These are phyloP conservation scores for Ganoderma leucocontextum DNA, from an alignment of 1,284 basidiomycete species.

Conservation along the genomic window DNA sequence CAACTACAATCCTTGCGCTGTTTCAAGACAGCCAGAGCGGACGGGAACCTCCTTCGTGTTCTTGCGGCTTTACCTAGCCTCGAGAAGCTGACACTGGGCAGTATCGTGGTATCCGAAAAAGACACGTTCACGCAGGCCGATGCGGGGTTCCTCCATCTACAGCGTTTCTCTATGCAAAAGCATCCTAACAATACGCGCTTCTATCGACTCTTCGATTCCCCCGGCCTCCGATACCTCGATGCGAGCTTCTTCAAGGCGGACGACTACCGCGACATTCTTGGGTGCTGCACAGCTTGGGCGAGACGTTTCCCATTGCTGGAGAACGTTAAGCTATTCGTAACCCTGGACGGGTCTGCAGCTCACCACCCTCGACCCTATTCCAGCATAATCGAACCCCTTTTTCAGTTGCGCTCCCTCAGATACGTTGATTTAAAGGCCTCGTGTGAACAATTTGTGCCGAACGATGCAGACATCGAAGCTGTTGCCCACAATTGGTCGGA, in stretches of 20 bases:
- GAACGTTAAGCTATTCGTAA: background rate
- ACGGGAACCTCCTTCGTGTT: background rate
- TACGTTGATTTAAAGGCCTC: background rate
- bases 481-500: background rate
- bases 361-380: background rate
- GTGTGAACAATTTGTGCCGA: background rate
- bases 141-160: background rate
- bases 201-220: background rate
- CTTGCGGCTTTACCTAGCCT: background rate
- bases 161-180: background rate
- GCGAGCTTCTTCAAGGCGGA: background rate
- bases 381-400: background rate
- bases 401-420: background rate
- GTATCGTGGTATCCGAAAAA: background rate
- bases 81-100: background rate
- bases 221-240: background rate
- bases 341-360: background rate
- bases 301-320: background rate
- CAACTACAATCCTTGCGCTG: background rate
- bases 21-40: background rate
- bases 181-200: background rate
- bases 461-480: background rate
- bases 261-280: background rate
- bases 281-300: background rate
- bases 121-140: background rate